A percentile compares a stretch with the other conserved stretches of the same genome.
Evolutionary conservation across 1,139 yeast species (phyloP).

Genomic region (Chernovozyma aurita): DNA sequence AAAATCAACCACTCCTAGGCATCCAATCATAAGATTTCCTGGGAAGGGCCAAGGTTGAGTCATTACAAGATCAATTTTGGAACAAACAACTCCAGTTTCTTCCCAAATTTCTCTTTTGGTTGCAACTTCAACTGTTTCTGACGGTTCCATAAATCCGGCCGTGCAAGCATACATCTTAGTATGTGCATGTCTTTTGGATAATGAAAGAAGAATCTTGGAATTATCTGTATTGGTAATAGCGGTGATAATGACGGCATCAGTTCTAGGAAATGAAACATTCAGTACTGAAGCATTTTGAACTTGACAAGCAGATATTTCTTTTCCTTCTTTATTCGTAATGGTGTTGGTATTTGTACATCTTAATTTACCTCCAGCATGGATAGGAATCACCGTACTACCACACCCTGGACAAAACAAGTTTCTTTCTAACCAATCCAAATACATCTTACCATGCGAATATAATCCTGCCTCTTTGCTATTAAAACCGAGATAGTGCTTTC

Average conservation of each 20-base stretch:
- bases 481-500: conserved; percentile 35
- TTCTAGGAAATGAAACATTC: conserved; percentile 80
- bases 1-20: conserved; percentile 69
- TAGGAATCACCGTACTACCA: conserved; percentile 64
- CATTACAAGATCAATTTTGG: conserved; percentile 53
- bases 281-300: conserved; percentile 52
- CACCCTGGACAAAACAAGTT: conserved; percentile 87
- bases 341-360: conserved; percentile 48
- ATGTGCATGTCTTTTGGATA: conserved; percentile 50
- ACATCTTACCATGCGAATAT: conserved; percentile 79
- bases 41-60: conserved; percentile 98
- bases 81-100: conserved; percentile 80
- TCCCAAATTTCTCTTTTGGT: conserved; percentile 91
- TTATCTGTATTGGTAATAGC: conserved; percentile 65
- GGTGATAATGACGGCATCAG: conserved; percentile 82
- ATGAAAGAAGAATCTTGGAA: conserved; percentile 65
- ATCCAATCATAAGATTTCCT: conserved; percentile 88
- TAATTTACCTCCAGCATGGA: conserved; percentile 81
- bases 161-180: conserved; percentile 72
- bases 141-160: conserved; percentile 95
- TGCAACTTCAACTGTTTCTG: conserved; percentile 86
- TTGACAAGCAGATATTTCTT: conserved; percentile 37
- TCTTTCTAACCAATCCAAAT: conserved; percentile 77
- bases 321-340: conserved; percentile 6
- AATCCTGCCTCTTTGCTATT: conserved; percentile 54